A percentile compares a stretch with the other conserved stretches of the same genome.
Conservation (phyloP, 1,284 basidiomycete genomes). For the Cerrena zonata region DNA sequence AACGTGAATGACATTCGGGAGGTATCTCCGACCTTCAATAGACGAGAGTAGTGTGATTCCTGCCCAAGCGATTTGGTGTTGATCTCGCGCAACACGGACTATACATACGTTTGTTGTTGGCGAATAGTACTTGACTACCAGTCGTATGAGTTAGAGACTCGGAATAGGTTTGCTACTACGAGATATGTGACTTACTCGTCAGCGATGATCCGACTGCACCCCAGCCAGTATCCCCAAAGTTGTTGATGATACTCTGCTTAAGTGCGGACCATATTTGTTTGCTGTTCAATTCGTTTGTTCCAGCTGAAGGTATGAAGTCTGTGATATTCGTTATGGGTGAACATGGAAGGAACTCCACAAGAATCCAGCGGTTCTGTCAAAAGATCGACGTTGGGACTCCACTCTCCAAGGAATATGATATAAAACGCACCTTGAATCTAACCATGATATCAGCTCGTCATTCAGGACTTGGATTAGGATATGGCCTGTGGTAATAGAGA, state of each 20-base stretch:
- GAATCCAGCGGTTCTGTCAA: constrained; percentile 77
- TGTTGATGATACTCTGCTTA: constrained; percentile 61
- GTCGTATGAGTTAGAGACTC: neutral
- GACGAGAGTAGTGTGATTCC: constrained; percentile 58
- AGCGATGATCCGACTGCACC: constrained; percentile 66
- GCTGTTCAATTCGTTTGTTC: constrained; percentile 34
- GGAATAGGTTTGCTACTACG: too few relatives aligned
- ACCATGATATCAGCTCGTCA: too few relatives aligned
- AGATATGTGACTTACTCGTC: constrained; percentile 40
- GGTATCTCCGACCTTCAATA: constrained; percentile 50
- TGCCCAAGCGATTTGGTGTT: constrained; percentile 69
- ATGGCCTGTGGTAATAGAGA: too few relatives aligned
- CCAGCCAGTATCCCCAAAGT: constrained; percentile 79
- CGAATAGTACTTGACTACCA: constrained; percentile 75
- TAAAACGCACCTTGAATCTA: neutral
- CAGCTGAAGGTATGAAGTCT: neutral
- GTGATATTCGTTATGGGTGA: constrained; percentile 10
- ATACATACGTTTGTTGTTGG: constrained; percentile 73
- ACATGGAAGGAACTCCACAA: constrained; percentile 64
- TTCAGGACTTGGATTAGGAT: too few relatives aligned
- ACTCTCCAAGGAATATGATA: constrained; percentile 4
- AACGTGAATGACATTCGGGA: constrained; percentile 69
- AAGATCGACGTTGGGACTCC: too few relatives aligned
- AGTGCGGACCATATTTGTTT: constrained; percentile 63
- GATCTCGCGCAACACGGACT: constrained; percentile 71